Conservation (phyloP, 768 basidiomycete genomes). For the Rhizopogon salebrosus region DNA sequence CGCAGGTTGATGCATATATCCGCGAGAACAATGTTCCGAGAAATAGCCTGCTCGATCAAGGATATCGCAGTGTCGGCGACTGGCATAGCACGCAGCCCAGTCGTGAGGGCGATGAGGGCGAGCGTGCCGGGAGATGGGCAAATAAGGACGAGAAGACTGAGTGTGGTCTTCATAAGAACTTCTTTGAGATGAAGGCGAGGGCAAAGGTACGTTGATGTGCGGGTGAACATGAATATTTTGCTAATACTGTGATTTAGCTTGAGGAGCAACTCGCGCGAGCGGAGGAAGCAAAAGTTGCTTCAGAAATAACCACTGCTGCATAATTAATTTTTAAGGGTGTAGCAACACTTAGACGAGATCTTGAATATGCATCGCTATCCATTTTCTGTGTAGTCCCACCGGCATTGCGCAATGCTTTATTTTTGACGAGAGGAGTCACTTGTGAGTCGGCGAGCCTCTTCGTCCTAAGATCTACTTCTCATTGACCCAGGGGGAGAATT, state of each 20-base stretch:
- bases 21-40: slow-evolving; percentile 77
- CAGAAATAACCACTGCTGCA: neutral
- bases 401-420: neutral
- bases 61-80: slow-evolving; percentile 94
- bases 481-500: neutral
- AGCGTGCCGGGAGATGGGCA: slow-evolving; percentile 90
- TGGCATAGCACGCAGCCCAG: slow-evolving; percentile 90
- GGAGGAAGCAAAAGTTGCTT: neutral
- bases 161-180: slow-evolving; percentile 93
- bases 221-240: neutral
- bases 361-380: neutral
- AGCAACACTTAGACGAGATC: neutral
- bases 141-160: slow-evolving; percentile 84
- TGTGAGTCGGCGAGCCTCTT: too few relatives aligned
- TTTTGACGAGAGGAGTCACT: neutral
- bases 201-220: slow-evolving; percentile 29
- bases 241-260: neutral
- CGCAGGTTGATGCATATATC: slow-evolving; percentile 80
- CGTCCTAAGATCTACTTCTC: neutral
- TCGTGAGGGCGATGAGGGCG: slow-evolving; percentile 60
- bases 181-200: slow-evolving; percentile 67
- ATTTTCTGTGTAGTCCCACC: neutral
- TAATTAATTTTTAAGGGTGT: neutral
- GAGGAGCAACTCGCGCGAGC: neutral
- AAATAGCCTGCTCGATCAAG: slow-evolving; percentile 83